These are phyloP conservation scores for Chalciporus sp. DNA, from an alignment of 1,284 basidiomycete genomes.

Conservation along the genomic window DNA sequence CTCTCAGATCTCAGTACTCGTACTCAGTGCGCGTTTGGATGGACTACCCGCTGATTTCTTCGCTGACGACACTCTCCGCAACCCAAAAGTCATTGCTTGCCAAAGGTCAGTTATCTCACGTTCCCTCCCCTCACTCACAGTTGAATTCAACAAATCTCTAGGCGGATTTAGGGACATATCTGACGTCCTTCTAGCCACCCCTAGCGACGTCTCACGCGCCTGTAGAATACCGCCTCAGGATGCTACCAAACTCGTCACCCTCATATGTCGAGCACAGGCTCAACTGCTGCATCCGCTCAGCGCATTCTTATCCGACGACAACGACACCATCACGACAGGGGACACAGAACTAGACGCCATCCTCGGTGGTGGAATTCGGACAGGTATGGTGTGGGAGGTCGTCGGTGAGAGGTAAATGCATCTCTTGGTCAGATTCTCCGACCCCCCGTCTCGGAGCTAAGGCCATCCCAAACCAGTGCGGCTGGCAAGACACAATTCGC, in stretches of 20 bases:
- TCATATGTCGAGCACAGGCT: conserved; percentile 44
- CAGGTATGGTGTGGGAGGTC: conserved; percentile 82
- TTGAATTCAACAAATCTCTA: conserved; percentile 20
- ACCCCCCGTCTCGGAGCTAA: conserved; percentile 2
- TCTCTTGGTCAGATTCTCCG: conserved; percentile 1
- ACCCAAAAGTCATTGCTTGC: conserved; percentile 25
- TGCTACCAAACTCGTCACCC: conserved; percentile 50
- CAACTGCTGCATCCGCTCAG: conserved; percentile 41
- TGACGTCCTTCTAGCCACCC: conserved; percentile 52
- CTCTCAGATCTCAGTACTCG: no score
- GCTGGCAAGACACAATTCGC: conserved; percentile 89
- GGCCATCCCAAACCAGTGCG: conserved; percentile 51
- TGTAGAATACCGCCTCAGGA: conserved; percentile 53
- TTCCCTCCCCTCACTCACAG: not conserved
- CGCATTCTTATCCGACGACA: conserved; percentile 36
- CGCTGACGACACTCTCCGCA: conserved; percentile 9
- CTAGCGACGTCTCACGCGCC: conserved; percentile 53
- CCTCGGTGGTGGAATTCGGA: conserved; percentile 75
- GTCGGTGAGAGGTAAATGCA: conserved; percentile 78
- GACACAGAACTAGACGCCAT: conserved; percentile 64
- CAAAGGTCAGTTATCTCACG: conserved; percentile 24
- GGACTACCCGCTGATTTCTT: conserved; percentile 5
- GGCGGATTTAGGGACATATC: conserved; percentile 47
- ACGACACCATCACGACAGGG: conserved; percentile 65
- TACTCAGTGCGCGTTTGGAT: not conserved